Base-by-base conservation (phyloP, 305 asterid genomes). In the Fraxinus paxiana region DNA sequence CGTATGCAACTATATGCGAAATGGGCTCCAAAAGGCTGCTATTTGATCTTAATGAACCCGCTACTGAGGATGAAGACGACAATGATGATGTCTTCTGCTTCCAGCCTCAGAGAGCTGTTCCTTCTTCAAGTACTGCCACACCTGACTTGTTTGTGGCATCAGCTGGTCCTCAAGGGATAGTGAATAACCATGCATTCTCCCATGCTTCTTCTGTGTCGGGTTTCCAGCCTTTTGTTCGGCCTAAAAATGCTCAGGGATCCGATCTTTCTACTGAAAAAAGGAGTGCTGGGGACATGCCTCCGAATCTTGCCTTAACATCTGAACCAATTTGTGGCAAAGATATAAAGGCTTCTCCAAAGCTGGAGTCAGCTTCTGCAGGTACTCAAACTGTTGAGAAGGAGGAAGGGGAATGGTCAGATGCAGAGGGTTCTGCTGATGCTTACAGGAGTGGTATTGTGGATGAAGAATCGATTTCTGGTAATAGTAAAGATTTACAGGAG, bases 351-450 rank as follows among this genome's bases (percentile, higher is more conserved):
- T 82, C 88, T 31, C 76, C 79, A 77, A 89, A 78, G 85, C 78
- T 82, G 73, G 88, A 88, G 81, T 81, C 88, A 46, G 87, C 84
- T 78, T 61, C 87, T 84, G 82, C 81, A 20, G 89, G 83, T 85
- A 81, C 87, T 51, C 87, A 84, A 79, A 78, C 82, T 77, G 87
- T 86, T 81, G 99, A 96, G 86, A 94, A 93, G 92, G 99, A 96
- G 89, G 99, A 96, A 88, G 99, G 99, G 82, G 99, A 96, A 86
- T 96, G 98, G 98, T 93, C 98, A 59, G 99, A 96, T 88, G 98
- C 89, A 38, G 99, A 96, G 85, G 95, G 90, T 33, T 88, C 94
- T 73, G 83, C 77, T 35, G 95, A 90, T 88, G 88, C 87, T 41
- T 77, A 73, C 82, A 83, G 78, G 79, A 83, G 22, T 78, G 75